Evolutionary conservation across 129 eudicot species (phyloP).

Genomic region (Chrysanthemum seticuspe): DNA sequence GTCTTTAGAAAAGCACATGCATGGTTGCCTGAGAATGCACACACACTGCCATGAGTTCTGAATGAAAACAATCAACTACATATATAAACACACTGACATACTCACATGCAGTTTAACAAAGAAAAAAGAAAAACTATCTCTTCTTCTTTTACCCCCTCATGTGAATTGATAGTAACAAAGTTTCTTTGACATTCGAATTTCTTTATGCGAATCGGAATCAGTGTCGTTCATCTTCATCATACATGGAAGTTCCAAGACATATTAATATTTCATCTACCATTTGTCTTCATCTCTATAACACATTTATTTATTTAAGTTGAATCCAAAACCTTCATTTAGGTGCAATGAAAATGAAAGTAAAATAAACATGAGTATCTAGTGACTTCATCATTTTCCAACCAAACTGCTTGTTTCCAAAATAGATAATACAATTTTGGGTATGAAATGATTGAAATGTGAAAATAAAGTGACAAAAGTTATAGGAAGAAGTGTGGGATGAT

Average conservation of each 20-base stretch:
- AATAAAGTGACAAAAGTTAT: constrained; percentile 26
- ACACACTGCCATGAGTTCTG: constrained; percentile 42
- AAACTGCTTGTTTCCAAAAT: constrained; percentile 28
- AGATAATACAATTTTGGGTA: constrained; percentile 20
- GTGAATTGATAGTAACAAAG: constrained; percentile 25
- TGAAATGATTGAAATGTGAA: constrained; percentile 19
- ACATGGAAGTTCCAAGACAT: constrained; percentile 34
- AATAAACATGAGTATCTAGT: constrained; percentile 3
- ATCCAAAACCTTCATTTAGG: constrained; percentile 26
- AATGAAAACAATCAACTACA: constrained; percentile 37
- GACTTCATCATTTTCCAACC: constrained; percentile 39
- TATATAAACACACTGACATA: constrained; percentile 37
- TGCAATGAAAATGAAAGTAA: not conserved
- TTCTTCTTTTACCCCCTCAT: constrained; percentile 38
- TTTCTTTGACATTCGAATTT: not conserved
- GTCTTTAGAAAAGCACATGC: constrained; percentile 47
- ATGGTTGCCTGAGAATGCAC: constrained; percentile 41
- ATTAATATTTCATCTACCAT: constrained; percentile 15
- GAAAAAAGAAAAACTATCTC: not conserved
- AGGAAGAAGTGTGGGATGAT: constrained; percentile 31
- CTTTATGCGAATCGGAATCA: constrained; percentile 27
- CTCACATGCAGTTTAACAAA: constrained; percentile 28
- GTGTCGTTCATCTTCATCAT: constrained; percentile 27
- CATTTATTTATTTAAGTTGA: constrained; percentile 14
- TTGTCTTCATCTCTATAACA: constrained; percentile 21